A percentile compares a stretch with the other conserved stretches of the same genome.
Evolutionary conservation across 805 yeast species (phyloP).

Genomic region (Metschnikowia bowlesiae): DNA sequence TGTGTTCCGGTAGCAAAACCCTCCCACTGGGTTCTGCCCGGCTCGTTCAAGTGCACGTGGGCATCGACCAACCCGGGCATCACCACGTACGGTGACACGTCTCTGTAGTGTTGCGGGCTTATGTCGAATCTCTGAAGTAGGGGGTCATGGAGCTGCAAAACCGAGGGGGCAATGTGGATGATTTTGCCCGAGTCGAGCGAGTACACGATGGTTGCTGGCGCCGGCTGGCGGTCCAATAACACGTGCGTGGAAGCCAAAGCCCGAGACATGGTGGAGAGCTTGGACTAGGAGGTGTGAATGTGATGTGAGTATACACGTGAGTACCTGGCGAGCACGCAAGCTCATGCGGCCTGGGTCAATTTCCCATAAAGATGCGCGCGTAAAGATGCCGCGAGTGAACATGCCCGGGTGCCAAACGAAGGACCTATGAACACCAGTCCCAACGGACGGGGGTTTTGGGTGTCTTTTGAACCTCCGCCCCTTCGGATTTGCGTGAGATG

Average conservation of each 20-base stretch:
- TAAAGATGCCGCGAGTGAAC: too few species aligned
- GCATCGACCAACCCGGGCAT: conserved; percentile 92
- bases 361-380: background rate
- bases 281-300: background rate
- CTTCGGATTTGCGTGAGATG: too few species aligned
- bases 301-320: background rate
- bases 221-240: conserved; percentile 41
- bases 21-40: conserved; percentile 98
- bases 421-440: too few species aligned
- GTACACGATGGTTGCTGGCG: conserved; percentile 63
- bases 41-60: conserved; percentile 93
- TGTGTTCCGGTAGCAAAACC: conserved; percentile 96
- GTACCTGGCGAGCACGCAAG: too few species aligned
- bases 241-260: conserved; percentile 63
- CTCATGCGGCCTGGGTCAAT: too few species aligned
- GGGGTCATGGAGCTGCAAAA: conserved; percentile 38
- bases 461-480: too few species aligned
- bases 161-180: conserved; percentile 39
- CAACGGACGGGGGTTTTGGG: too few species aligned
- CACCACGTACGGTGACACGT: conserved; percentile 59
- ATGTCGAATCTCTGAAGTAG: conserved; percentile 42
- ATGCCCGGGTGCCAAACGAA: too few species aligned
- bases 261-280: conserved; percentile 41
- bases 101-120: conserved; percentile 37
- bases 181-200: conserved; percentile 51